These are phyloP conservation scores for Bipolaris bicolor DNA, from an alignment of 2,329 filamentous ascomycete species.

Conservation along the genomic window DNA sequence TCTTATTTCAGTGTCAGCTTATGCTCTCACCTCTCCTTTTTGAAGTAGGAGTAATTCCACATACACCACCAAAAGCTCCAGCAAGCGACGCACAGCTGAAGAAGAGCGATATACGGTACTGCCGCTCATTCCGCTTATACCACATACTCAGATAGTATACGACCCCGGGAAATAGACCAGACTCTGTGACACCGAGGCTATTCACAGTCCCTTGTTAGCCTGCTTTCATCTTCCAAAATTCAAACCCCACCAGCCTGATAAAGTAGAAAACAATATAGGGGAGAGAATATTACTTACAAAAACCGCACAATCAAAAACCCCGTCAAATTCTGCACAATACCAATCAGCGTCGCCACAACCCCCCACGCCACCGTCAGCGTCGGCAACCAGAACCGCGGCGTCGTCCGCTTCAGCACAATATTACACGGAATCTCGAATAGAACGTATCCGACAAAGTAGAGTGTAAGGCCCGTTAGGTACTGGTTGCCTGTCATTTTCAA, in stretches of 20 bases:
- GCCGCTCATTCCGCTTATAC: constrained; percentile 66
- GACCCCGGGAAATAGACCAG: constrained; percentile 48
- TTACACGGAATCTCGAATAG: constrained; percentile 65
- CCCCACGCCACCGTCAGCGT: constrained; percentile 60
- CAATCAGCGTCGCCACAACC: constrained; percentile 58
- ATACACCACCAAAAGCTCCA: constrained; percentile 65
- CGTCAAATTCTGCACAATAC: constrained; percentile 54
- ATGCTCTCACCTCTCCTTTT: not conserved
- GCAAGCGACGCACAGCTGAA: constrained; percentile 64
- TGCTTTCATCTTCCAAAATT: not conserved
- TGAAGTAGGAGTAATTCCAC: not conserved
- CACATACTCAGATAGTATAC: constrained; percentile 67
- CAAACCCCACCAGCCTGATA: not conserved
- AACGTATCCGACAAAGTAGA: constrained; percentile 66
- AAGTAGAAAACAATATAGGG: not conserved
- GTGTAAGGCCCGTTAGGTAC: constrained; percentile 68
- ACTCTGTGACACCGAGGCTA: constrained; percentile 45
- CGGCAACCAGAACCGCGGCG: constrained; percentile 54
- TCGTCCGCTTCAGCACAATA: constrained; percentile 64
- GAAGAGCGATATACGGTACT: constrained; percentile 65
- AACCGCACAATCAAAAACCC: constrained; percentile 56
- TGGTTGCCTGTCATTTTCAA: constrained; percentile 52
- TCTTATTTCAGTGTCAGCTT: not conserved
- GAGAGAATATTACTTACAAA: constrained; percentile 47
- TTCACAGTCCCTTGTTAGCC: no score